Percentiles rank a stretch among this genome's conserved stretches.
Evolutionary conservation across 2,329 filamentous ascomycete species (phyloP).

Genomic region (Exophiala sp.): DNA sequence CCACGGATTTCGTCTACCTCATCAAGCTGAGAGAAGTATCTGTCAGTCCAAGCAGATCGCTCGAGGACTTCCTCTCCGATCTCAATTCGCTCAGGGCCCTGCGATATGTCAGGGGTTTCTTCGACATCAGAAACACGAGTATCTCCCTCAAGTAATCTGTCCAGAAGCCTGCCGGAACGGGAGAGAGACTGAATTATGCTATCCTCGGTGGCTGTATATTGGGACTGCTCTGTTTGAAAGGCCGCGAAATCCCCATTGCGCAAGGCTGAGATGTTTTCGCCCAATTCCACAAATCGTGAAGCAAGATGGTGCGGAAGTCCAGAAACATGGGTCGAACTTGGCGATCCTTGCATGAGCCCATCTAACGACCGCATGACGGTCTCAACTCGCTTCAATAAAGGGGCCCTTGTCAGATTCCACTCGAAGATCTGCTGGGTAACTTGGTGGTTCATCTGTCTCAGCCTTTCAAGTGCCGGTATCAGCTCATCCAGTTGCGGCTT

Average conservation of each 20-base stretch:
- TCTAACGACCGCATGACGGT: not conserved
- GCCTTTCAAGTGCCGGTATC: conserved; percentile 1
- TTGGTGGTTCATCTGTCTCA: not conserved
- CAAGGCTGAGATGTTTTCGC: not conserved
- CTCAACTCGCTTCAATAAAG: conserved; percentile 1
- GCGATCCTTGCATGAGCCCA: not conserved
- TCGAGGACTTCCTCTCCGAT: not conserved
- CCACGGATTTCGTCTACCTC: conserved; percentile 7
- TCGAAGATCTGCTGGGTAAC: conserved; percentile 1
- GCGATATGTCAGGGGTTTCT: not conserved
- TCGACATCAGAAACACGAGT: not conserved
- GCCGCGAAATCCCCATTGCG: conserved; percentile 1
- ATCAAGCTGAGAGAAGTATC: conserved; percentile 1
- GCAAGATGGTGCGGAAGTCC: not conserved
- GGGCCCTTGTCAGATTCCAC: conserved; percentile 3
- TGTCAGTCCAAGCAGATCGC: not conserved
- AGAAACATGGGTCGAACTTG: not conserved
- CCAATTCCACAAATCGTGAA: not conserved
- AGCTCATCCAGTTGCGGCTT: not conserved
- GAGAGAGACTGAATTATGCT: conserved; percentile 8
- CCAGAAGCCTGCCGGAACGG: conserved; percentile 3
- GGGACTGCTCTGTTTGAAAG: not conserved
- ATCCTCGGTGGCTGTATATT: conserved; percentile 1
- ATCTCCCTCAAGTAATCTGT: not conserved
- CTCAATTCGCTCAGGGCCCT: not conserved